Evolutionary conservation across 73 alveolate genomes (phyloP).

Genomic region (Paramecium sexaurelia): DNA sequence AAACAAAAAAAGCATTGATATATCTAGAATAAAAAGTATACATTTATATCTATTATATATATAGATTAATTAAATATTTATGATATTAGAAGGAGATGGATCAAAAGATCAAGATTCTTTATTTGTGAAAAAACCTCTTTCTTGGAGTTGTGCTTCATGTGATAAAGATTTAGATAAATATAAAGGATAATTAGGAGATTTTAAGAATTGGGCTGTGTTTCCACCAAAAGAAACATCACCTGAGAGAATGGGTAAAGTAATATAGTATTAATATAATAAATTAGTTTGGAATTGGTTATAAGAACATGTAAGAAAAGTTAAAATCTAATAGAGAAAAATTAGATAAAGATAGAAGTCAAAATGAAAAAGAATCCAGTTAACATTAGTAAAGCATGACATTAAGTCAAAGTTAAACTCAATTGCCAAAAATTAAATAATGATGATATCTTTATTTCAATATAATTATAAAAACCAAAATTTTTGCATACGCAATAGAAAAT

Average conservation of each 20-base stretch:
- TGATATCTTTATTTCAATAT: not conserved
- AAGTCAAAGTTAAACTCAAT: constrained; percentile 28
- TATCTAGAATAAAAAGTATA: constrained; percentile 64
- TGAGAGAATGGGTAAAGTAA: constrained; percentile 69
- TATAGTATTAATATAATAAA: not conserved
- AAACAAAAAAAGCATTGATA: constrained; percentile 53
- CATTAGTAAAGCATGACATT: not conserved
- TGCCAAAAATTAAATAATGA: constrained; percentile 31
- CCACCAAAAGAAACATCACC: constrained; percentile 72
- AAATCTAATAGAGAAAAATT: constrained; percentile 17
- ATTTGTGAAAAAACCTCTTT: constrained; percentile 61
- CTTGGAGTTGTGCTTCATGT: constrained; percentile 70
- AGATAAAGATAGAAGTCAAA: constrained; percentile 36
- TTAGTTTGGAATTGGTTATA: constrained; percentile 44
- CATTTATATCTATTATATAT: not conserved
- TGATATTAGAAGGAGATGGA: constrained; percentile 46
- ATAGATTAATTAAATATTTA: constrained; percentile 45
- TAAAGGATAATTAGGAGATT: constrained; percentile 64
- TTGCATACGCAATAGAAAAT: too few species aligned
- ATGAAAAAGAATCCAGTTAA: not conserved
- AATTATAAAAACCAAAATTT: not conserved
- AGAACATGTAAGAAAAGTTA: constrained; percentile 12
- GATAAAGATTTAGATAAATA: constrained; percentile 60
- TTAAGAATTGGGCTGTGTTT: constrained; percentile 61
- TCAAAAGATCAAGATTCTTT: constrained; percentile 23